Base-by-base conservation (phyloP, 1,139 yeast genomes). In the Yamadazyma dendronema region DNA sequence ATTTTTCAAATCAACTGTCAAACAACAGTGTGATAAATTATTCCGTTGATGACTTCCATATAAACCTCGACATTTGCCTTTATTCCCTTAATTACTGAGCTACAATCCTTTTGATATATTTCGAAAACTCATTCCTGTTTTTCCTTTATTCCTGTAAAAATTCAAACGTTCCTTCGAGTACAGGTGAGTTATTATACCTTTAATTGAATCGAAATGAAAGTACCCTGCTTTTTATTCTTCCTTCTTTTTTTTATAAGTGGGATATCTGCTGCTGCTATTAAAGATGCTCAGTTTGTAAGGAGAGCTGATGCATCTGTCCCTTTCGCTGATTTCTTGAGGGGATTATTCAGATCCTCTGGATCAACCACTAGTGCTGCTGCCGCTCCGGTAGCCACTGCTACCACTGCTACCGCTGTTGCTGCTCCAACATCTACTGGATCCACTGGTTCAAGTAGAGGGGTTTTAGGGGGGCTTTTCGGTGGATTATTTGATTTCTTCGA, bases 381-480 rank as follows among this genome's bases (percentile, higher is more conserved):
- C 4, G 32, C 32, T 30, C 23, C 31, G 5, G 6, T n/a, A 8
- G 34, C 42, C 29, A 39, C 44, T 5, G 31, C 39, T 19, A 36
- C 41, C n/a, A 24, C 42, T 9, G 33, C 36, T 17, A 26, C 46
- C 26, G 39, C 44, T n/a, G 46, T 15, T 36, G 30, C n/a, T 47
- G 50, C 54, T 4, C 46, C 48, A 13, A 11, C 29, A 6, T 4
- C 5, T 41, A 44, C 50, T 6, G 38, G 32, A 16, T 34, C 37
- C n/a, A 16, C 27, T 16, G 39, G 40, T 14, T 31, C 46, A 24
- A 9, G 9, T 19, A 34, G 49, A 38, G 54, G 56, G 3, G 38
- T 42, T 19, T 41, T 50, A 11, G 48, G 39, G 24, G 44, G 43
- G 9, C 42, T 54, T 28, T 36, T 54, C 22, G 48, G 51, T 17